phyloP scores from a whole-genome alignment of 2,329 filamentous ascomycete genomes.

The Fusarium bactridioides region DNA sequence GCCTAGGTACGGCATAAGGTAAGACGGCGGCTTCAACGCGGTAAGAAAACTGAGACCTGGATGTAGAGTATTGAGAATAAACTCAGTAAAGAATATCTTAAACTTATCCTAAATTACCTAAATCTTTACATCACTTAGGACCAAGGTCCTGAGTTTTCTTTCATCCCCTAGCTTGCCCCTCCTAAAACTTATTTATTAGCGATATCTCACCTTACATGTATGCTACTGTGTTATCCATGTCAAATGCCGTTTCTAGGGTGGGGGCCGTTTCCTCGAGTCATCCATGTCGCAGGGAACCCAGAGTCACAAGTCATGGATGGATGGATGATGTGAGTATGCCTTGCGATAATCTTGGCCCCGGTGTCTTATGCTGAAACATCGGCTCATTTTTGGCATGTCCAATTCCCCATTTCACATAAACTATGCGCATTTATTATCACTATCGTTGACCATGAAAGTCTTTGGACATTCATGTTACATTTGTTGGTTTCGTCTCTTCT shows the following conservation, averaged over 20 bases:
- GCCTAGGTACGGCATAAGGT: background rate
- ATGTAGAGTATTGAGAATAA: too few species aligned
- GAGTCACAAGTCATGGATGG: background rate
- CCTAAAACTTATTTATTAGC: background rate
- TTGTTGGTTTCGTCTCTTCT: background rate
- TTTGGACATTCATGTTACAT: background rate
- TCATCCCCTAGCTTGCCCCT: background rate
- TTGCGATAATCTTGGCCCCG: background rate
- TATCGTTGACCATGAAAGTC: background rate
- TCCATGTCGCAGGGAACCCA: background rate
- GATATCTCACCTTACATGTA: background rate
- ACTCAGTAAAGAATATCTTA: too few species aligned
- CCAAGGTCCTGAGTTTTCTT: too few species aligned
- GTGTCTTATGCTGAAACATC: background rate
- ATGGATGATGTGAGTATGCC: constrained; percentile 4
- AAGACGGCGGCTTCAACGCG: too few species aligned
- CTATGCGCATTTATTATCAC: background rate
- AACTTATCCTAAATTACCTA: too few species aligned
- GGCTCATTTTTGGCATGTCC: background rate
- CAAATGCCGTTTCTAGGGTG: constrained; percentile 2
- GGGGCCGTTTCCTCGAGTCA: constrained; percentile 12
- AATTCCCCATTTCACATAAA: background rate
- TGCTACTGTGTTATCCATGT: background rate
- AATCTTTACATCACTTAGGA: too few species aligned
- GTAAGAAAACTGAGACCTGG: too few species aligned